Percentiles rank a stretch among this genome's conserved stretches.
phyloP scores from a whole-genome alignment of 1,139 yeast genomes.

The Yamadazyma jaroonii region DNA sequence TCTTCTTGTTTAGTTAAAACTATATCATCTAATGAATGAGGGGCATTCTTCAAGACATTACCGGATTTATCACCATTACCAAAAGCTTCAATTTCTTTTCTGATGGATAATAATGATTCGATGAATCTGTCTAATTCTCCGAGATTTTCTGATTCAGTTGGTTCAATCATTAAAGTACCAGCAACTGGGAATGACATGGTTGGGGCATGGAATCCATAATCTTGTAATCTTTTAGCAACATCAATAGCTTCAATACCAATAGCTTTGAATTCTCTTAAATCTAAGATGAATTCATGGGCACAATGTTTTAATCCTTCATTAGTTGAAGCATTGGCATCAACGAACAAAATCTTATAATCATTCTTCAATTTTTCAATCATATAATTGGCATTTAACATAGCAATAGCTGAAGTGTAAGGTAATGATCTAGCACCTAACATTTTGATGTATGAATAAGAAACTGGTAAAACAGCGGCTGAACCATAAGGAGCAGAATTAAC shows the following conservation, averaged over 20 bases:
- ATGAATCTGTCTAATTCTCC: constrained; percentile 89
- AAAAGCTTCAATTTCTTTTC: constrained; percentile 77
- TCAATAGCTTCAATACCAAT: constrained; percentile 92
- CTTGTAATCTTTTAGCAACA: constrained; percentile 94
- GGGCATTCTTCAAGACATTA: constrained; percentile 80
- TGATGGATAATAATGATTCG: constrained; percentile 80
- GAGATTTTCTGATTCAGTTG: constrained; percentile 90
- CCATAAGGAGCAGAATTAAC: constrained; percentile 96
- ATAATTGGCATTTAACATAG: constrained; percentile 93
- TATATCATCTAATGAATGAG: constrained; percentile 84
- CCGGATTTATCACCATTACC: constrained; percentile 68
- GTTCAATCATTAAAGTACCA: constrained; percentile 96
- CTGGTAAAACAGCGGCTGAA: constrained; percentile 89
- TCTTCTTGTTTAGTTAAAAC: constrained; percentile 56
- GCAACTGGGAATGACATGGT: constrained; percentile 99
- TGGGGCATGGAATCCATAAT: constrained; percentile 98
- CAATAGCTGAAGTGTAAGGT: constrained; percentile 81
- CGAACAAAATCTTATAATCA: constrained; percentile 74
- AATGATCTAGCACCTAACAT: constrained; percentile 85
- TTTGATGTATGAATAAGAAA: constrained; percentile 91
- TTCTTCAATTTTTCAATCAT: constrained; percentile 77
- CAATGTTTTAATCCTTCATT: constrained; percentile 68
- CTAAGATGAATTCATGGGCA: constrained; percentile 95
- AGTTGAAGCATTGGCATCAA: constrained; percentile 45
- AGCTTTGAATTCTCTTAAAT: constrained; percentile 79